Conservation (phyloP, 257 asterid species). For the Penstemon newberryi region DNA sequence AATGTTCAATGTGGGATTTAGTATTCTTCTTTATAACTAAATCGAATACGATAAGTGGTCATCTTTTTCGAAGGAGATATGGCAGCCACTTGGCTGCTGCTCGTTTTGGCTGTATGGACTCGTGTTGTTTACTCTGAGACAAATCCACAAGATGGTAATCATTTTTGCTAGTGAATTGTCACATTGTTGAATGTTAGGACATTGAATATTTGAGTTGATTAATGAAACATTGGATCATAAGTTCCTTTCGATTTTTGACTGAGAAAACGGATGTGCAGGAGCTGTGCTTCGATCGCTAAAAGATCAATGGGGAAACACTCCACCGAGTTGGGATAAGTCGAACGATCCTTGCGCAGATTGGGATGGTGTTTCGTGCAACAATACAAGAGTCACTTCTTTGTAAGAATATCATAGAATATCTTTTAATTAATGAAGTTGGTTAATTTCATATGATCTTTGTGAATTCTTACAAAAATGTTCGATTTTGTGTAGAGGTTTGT, state of each 20-base stretch:
- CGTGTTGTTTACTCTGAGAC: slow-evolving; percentile 32
- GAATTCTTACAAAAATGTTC: not conserved
- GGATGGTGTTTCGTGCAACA: slow-evolving; percentile 85
- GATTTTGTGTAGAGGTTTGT: slow-evolving; percentile 64
- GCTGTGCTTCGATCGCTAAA: slow-evolving; percentile 77
- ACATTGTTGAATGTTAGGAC: not conserved
- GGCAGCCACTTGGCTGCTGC: slow-evolving; percentile 25
- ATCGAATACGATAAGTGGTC: slow-evolving; percentile 8
- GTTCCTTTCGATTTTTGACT: not conserved
- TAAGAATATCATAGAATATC: slow-evolving; percentile 27
- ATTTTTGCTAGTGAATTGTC: not conserved
- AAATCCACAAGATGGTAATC: slow-evolving; percentile 53
- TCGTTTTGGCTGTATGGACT: slow-evolving; percentile 21
- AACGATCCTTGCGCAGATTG: slow-evolving; percentile 80
- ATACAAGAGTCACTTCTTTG: slow-evolving; percentile 75
- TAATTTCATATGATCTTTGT: not conserved
- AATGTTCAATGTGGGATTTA: slow-evolving; percentile 23
- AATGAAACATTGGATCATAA: not conserved
- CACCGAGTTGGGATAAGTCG: slow-evolving; percentile 73
- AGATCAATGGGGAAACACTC: slow-evolving; percentile 72
- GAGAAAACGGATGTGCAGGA: slow-evolving; percentile 50
- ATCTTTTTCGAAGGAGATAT: slow-evolving; percentile 27
- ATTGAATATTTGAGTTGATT: not conserved
- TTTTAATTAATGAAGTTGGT: not conserved
- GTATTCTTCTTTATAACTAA: slow-evolving; percentile 15